Evolutionary conservation across 768 basidiomycete species (phyloP), one percentile per base, ranked within the genome.

Genomic region (Suillus bovinus): DNA sequence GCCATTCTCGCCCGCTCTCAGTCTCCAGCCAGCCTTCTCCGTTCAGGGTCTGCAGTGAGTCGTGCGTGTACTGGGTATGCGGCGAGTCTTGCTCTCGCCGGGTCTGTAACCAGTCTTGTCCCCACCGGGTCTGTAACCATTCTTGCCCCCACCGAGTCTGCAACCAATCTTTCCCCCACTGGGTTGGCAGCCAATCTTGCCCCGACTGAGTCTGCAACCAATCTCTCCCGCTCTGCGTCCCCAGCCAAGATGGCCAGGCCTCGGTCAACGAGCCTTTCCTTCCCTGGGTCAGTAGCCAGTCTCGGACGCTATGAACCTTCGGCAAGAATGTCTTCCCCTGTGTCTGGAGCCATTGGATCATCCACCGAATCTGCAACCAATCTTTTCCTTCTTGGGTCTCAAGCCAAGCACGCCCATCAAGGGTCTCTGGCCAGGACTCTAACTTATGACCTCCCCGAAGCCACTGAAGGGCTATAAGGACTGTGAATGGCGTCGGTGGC

Each of bases 231-330:
- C 22, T 46, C 22, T 46, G 46, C 1, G n/a, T 46, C 5, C 46
- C 46, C 46, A 46, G 46, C 46, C 46, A 46, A 24, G 46, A 46
- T 46, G 46, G 46, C 46, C 46, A 46, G 13, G 46, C 46, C 22
- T 46, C 46, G 7, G 22, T 46, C 46, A 46, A 13, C 2, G 22
- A 46, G 13, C 46, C 46, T 24, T 46, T 46, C 46, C 46, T 46
- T 13, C 46, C 46, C 22, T 46, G 22, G 46, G 46, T 24, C 1
- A 46, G 46, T 2, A 46, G 13, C 46, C 46, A 46, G 46, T 46
- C 46, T 24, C 22, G 46, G 46, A 46, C 46, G 46, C 46, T 46
- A 2, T 46, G 46, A 11, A 22, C 46, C 4, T 46, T 46, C 22
- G 46, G 46, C 22, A 13, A 46, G 46, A 46, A 46, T 2, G 11